Conservation (phyloP, 169 alveolate species). For the Plasmodium chabaudi region DNA sequence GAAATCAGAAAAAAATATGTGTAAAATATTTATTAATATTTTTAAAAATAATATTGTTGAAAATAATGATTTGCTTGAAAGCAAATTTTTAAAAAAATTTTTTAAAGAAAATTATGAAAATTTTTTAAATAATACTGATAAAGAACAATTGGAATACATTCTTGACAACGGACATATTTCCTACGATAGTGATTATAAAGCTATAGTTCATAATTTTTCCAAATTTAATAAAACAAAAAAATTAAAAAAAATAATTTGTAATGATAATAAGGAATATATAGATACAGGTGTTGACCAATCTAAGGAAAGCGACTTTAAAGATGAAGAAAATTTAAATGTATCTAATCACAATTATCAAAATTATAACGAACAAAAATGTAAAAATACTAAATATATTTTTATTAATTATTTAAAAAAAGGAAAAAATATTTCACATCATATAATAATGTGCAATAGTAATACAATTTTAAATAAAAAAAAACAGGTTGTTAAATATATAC, state of each 20-base stretch:
- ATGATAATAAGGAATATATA: no score
- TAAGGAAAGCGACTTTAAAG: no score
- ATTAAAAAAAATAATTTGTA: no score
- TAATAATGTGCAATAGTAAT: not conserved
- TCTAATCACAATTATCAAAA: no score
- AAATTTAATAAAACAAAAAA: not conserved
- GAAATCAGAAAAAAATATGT: constrained; percentile 56
- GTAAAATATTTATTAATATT: constrained; percentile 24
- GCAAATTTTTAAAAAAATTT: constrained; percentile 12
- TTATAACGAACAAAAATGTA: not conserved
- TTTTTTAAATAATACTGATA: not conserved
- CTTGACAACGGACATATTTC: not conserved
- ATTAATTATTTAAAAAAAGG: not conserved
- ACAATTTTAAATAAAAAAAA: not conserved
- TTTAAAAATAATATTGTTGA: constrained; percentile 12
- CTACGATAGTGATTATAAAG: not conserved
- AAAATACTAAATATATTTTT: not conserved
- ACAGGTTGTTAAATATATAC: not conserved
- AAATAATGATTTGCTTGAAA: not conserved
- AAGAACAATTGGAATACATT: not conserved
- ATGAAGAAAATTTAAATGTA: no score
- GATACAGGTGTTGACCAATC: no score
- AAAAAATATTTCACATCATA: no score
- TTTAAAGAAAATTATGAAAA: constrained; percentile 35
- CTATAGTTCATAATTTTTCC: not conserved